Percentiles rank a stretch among this genome's conserved stretches.
Conservation (phyloP, 2,329 filamentous ascomycete genomes). For the Orbilia ellipsospora region DNA sequence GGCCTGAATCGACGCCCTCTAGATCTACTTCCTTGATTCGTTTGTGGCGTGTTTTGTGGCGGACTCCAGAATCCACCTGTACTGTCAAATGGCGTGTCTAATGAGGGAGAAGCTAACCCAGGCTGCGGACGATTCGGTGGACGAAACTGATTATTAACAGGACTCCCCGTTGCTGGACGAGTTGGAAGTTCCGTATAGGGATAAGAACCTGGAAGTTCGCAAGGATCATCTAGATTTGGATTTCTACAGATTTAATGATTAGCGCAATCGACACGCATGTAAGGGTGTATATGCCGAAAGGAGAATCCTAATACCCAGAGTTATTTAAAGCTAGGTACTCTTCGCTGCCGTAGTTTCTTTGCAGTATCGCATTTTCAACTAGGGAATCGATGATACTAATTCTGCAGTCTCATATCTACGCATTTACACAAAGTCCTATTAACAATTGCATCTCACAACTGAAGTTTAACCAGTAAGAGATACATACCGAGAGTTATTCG, state of each 20-base stretch:
- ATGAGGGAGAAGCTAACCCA: not conserved
- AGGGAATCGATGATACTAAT: constrained; percentile 17
- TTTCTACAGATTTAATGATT: not conserved
- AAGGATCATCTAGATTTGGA: not conserved
- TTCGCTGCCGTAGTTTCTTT: constrained; percentile 7
- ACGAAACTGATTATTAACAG: not conserved
- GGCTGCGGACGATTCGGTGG: not conserved
- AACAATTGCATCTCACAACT: not conserved
- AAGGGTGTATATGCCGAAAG: too few species aligned
- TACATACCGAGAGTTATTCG: not conserved
- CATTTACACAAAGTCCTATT: not conserved
- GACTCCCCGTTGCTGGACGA: not conserved
- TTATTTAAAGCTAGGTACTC: not conserved
- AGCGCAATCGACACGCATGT: not conserved
- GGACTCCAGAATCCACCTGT: constrained; percentile 1
- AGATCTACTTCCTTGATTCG: not conserved
- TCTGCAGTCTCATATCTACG: constrained; percentile 3
- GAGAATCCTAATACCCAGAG: not conserved
- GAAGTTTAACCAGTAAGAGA: not conserved
- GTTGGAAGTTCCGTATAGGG: constrained; percentile 11
- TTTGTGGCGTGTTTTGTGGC: not conserved
- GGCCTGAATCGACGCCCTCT: not conserved
- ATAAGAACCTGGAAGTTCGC: not conserved
- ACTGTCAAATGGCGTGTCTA: constrained; percentile 4
- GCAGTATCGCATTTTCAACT: constrained; percentile 21